phyloP scores from a whole-genome alignment of 2,329 filamentous ascomycete genomes.

The Aspergillus sp. region DNA sequence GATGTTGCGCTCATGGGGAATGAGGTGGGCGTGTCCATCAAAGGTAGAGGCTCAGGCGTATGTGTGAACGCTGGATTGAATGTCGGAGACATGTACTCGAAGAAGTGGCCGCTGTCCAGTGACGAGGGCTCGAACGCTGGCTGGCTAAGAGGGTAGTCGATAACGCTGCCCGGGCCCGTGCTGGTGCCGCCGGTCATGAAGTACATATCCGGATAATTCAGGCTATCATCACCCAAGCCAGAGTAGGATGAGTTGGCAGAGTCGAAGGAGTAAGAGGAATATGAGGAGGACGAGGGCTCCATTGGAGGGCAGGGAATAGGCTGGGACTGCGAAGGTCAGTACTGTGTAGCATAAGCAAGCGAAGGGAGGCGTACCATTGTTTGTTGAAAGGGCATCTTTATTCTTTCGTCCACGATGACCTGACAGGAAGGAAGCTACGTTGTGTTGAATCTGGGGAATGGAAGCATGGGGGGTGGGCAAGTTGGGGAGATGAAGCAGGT shows the following conservation, averaged over 20 bases:
- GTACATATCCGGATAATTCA: constrained; percentile 20
- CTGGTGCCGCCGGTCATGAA: constrained; percentile 1
- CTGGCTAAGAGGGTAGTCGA: constrained; percentile 12
- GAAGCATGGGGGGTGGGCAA: constrained; percentile 4
- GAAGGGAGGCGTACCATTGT: constrained; percentile 9
- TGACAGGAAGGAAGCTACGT: not conserved
- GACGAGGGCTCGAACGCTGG: constrained; percentile 14
- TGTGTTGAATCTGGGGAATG: constrained; percentile 5
- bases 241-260: constrained; percentile 19
- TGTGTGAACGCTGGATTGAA: constrained; percentile 16
- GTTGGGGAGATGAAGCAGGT: constrained; percentile 10
- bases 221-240: constrained; percentile 17
- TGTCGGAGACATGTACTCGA: not conserved
- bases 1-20: constrained; percentile 8
- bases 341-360: not conserved
- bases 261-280: constrained; percentile 12
- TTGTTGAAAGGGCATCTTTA: constrained; percentile 12
- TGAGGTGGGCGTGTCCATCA: constrained; percentile 11
- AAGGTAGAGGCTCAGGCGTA: constrained; percentile 12
- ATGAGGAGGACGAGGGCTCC: constrained; percentile 23
- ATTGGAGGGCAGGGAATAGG: constrained; percentile 21
- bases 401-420: constrained; percentile 8
- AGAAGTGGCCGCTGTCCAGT: constrained; percentile 9
- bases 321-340: constrained; percentile 10
- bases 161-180: not conserved